phyloP scores from a whole-genome alignment of 345 rosid genomes.

The Anacardium occidentale region DNA sequence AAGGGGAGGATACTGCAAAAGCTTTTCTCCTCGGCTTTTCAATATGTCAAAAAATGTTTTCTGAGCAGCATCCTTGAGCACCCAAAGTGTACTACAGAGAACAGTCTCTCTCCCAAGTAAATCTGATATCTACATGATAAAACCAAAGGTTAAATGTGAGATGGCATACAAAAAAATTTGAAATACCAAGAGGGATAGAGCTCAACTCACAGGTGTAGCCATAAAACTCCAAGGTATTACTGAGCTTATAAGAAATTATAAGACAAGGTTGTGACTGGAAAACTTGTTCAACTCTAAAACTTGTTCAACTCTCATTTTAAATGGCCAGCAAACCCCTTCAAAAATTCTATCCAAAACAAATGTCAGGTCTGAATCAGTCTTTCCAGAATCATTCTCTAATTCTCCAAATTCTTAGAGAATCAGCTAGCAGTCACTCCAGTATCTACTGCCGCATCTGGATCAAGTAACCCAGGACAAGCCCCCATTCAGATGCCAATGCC shows the following conservation, averaged over 20 bases:
- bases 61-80: constrained; percentile 87
- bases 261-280: constrained; percentile 96
- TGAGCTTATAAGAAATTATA: constrained; percentile 79
- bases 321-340: constrained; percentile 99
- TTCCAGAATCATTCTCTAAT: constrained; percentile 59
- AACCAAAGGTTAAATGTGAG: constrained; percentile 8
- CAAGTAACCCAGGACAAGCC: constrained; percentile 79
- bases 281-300: constrained; percentile 96
- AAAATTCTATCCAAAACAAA: constrained; percentile 96
- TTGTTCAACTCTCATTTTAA: constrained; percentile 98
- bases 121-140: constrained; percentile 65
- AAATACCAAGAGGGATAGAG: constrained; percentile 16
- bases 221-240: constrained; percentile 91
- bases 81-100: constrained; percentile 79
- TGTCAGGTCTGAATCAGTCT: constrained; percentile 73
- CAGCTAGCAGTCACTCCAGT: constrained; percentile 51
- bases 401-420: constrained; percentile 47
- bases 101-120: constrained; percentile 87
- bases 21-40: constrained; percentile 90
- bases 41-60: constrained; percentile 90
- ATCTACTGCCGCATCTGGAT: constrained; percentile 68
- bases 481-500: constrained; percentile 99
- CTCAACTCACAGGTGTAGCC: constrained; percentile 81
- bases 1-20: constrained; percentile 92
- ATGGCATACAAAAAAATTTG: constrained; percentile 6